Percentiles rank a stretch among this genome's conserved stretches.
Conservation (phyloP, 2,329 filamentous ascomycete genomes). For the Blastomyces gilchristii region DNA sequence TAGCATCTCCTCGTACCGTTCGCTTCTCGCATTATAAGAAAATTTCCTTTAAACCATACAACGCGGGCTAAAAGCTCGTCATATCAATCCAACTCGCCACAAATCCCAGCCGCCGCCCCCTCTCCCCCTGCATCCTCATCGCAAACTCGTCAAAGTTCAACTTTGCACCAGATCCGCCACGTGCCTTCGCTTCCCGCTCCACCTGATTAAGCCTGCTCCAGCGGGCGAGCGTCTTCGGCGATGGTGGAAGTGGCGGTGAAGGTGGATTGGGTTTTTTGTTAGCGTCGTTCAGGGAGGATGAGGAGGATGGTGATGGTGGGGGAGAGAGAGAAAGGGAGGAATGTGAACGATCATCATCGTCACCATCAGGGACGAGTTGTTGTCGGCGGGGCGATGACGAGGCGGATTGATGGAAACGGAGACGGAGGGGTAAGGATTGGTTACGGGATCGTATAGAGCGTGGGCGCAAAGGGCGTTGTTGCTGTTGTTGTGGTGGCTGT, state of each 20-base stretch:
- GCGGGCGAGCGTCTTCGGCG: slow-evolving; percentile 33
- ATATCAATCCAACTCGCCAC: slow-evolving; percentile 84
- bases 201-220: slow-evolving; percentile 48
- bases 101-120: slow-evolving; percentile 62
- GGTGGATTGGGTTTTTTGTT: slow-evolving; percentile 7
- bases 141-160: slow-evolving; percentile 74
- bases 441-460: slow-evolving; percentile 12
- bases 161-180: slow-evolving; percentile 66
- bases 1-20: background rate
- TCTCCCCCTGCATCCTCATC: slow-evolving; percentile 57
- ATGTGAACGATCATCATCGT: background rate
- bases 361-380: slow-evolving; percentile 14
- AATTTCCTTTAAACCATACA: background rate
- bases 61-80: slow-evolving; percentile 43
- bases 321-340: slow-evolving; percentile 23
- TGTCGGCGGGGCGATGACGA: slow-evolving; percentile 23
- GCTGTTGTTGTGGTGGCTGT: slow-evolving; percentile 24
- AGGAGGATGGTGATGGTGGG: slow-evolving; percentile 29
- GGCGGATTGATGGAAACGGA: slow-evolving; percentile 31
- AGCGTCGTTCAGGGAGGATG: slow-evolving; percentile 27
- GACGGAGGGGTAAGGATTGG: slow-evolving; percentile 23
- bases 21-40: background rate
- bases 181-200: slow-evolving; percentile 56
- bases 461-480: slow-evolving; percentile 19
- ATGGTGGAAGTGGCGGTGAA: slow-evolving; percentile 20